Base-by-base conservation (phyloP, 23 red algal species). In the Cyanidiococcus yangmingshanensis region DNA sequence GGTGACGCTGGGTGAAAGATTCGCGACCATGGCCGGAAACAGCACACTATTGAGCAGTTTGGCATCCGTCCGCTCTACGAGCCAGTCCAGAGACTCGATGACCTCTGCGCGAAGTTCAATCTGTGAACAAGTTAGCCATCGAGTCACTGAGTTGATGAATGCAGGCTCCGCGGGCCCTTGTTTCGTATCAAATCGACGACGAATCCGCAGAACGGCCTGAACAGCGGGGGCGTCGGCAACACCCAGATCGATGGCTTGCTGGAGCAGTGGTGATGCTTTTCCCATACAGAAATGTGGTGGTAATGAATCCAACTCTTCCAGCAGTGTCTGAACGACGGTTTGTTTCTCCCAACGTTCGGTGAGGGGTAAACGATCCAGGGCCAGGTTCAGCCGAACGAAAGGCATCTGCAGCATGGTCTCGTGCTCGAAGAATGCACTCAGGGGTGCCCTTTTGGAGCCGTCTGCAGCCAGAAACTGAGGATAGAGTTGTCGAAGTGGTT, bases 311-410 rank as follows among this genome's bases (percentile, higher is more conserved):
- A 89, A 79, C 51, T 79, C 50, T 18, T 38, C 76, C 0, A 82
- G 74, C 1, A 98, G 79, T 38, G 86, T 88, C 16, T 59, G 50
- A 40, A 98, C 34, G 74, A 91, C 89, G 1, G 85, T 82, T 58
- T 91, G 84, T 18, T 76, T 76, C 54, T 98, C 94, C 37, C 87
- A 59, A 25, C 75, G 63, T 12, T 87, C 94, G 40, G 87, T 89
- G n/a, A 98, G 58, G 0, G 85, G 87, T 32, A 91, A 78, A 57
- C 89, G 88, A 33, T 98, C 94, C 2, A 98, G 81, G 63, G 91
- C 90, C 29, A 98, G 74, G 76, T 90, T 98, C 0, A 91, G 59
- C 39, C 89, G 77, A 39, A 98, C 75, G 83, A 89, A 90, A 58
- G 85, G 81, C 35, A 78, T 82, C 18, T 76, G 39, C 76, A 80